Conservation (phyloP, 1,139 yeast genomes). For the Protomyces inouyei region DNA sequence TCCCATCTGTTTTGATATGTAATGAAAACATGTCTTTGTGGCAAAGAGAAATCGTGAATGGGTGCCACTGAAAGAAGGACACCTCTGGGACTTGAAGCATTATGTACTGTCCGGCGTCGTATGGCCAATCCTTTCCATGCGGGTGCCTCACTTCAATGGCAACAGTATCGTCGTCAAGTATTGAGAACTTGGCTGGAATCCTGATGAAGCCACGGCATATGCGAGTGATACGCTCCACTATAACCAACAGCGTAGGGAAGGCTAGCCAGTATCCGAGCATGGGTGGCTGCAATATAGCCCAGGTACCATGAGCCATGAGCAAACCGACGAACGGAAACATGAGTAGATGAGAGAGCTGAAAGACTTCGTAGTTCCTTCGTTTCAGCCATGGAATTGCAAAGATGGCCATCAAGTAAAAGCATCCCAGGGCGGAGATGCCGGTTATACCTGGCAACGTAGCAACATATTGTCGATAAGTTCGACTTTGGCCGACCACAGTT, state of each 20-base stretch:
- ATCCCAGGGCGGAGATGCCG: background rate
- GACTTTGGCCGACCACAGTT: background rate
- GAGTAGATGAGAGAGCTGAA: slow-evolving; percentile 4
- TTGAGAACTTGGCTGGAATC: background rate
- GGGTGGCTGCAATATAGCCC: slow-evolving; percentile 7
- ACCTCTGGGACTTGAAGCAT: slow-evolving; percentile 5
- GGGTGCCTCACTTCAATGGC: background rate
- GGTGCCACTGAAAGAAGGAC: slow-evolving; percentile 16
- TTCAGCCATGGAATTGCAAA: background rate
- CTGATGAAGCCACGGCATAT: background rate
- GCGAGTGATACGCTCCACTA: background rate
- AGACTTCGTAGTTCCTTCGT: background rate
- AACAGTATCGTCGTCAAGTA: background rate
- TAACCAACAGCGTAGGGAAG: background rate
- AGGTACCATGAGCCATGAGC: slow-evolving; percentile 11
- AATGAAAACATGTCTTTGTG: background rate
- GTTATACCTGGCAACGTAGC: slow-evolving; percentile 5
- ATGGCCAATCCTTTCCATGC: background rate
- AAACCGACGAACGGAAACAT: slow-evolving; percentile 11
- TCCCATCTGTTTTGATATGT: slow-evolving; percentile 6
- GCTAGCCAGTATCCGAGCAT: slow-evolving; percentile 20
- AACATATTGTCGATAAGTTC: background rate
- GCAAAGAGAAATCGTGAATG: slow-evolving; percentile 8
- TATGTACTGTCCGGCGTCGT: slow-evolving; percentile 8
- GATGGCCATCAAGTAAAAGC: background rate